Evolutionary conservation across 116 monocot genomes (phyloP).

Genomic region (Phalaenopsis hybrid): DNA sequence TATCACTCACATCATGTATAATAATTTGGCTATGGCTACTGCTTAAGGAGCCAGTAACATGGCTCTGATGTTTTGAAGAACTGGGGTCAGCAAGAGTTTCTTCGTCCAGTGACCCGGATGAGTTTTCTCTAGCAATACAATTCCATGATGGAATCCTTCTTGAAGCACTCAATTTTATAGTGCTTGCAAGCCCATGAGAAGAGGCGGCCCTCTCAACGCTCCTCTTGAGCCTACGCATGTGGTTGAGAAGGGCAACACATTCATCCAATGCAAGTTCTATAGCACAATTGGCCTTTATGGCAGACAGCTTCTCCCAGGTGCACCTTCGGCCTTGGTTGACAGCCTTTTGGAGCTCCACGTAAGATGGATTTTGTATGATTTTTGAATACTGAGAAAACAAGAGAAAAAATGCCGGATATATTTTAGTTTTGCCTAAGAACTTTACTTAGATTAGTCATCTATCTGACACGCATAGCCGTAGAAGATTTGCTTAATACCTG

Average conservation of each 20-base stretch:
- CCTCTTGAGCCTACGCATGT: constrained; percentile 78
- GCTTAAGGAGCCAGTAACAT: background rate
- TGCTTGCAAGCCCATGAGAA: constrained; percentile 30
- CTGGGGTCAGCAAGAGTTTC: constrained; percentile 29
- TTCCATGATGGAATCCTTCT: constrained; percentile 95
- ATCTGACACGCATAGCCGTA: background rate
- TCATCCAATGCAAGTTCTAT: constrained; percentile 91
- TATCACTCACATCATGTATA: constrained; percentile 65
- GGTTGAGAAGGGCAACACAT: constrained; percentile 87
- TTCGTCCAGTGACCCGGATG: constrained; percentile 71
- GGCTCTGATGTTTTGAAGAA: constrained; percentile 20
- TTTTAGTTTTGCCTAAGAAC: background rate
- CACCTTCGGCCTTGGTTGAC: constrained; percentile 85
- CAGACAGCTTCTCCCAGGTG: constrained; percentile 97
- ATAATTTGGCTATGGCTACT: constrained; percentile 10
- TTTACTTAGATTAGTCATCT: background rate
- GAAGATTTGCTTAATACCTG: constrained; percentile 36
- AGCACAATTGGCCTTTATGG: constrained; percentile 85
- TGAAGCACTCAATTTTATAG: constrained; percentile 39
- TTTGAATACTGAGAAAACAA: constrained; percentile 56
- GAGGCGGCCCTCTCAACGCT: constrained; percentile 61
- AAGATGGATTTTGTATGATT: constrained; percentile 79
- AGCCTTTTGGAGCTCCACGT: constrained; percentile 77
- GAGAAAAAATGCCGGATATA: background rate
- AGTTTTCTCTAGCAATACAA: constrained; percentile 82